These are phyloP conservation scores for Calocybe gambosa DNA, from an alignment of 1,284 basidiomycete genomes.

Conservation along the genomic window DNA sequence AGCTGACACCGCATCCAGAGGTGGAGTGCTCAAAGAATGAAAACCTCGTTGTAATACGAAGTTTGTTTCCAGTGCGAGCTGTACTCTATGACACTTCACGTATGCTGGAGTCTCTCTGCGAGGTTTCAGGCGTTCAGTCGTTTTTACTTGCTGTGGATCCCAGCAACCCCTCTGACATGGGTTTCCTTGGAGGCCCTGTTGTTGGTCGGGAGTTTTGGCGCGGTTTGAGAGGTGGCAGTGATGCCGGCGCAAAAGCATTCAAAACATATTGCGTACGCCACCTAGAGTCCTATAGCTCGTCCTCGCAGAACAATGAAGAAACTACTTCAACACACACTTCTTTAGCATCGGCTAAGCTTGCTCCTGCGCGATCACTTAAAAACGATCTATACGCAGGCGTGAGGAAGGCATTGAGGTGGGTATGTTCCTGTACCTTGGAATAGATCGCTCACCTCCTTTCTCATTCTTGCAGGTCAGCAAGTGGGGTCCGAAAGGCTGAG, in stretches of 20 bases:
- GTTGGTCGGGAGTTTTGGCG: slow-evolving; percentile 61
- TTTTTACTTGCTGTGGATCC: slow-evolving; percentile 58
- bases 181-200: slow-evolving; percentile 57
- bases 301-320: slow-evolving; percentile 7
- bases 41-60: slow-evolving; percentile 12
- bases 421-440: neutral
- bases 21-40: slow-evolving; percentile 14
- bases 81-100: slow-evolving; percentile 43
- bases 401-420: slow-evolving; percentile 46
- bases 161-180: slow-evolving; percentile 35
- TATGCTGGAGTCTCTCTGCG: slow-evolving; percentile 44
- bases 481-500: slow-evolving; percentile 56
- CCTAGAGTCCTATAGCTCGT: slow-evolving; percentile 17
- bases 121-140: slow-evolving; percentile 46
- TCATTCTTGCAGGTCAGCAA: slow-evolving; percentile 33
- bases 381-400: slow-evolving; percentile 46
- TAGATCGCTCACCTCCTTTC: slow-evolving; percentile 1
- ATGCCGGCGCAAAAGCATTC: slow-evolving; percentile 49
- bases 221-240: slow-evolving; percentile 49
- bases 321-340: slow-evolving; percentile 8
- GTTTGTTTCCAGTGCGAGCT: slow-evolving; percentile 31
- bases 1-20: slow-evolving; percentile 15
- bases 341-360: slow-evolving; percentile 20
- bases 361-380: slow-evolving; percentile 38
- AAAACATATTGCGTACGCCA: slow-evolving; percentile 35